A percentile compares a stretch with the other conserved stretches of the same genome.
phyloP scores from a whole-genome alignment of 306 rosid species.

The Psophocarpus tetragonolobus region DNA sequence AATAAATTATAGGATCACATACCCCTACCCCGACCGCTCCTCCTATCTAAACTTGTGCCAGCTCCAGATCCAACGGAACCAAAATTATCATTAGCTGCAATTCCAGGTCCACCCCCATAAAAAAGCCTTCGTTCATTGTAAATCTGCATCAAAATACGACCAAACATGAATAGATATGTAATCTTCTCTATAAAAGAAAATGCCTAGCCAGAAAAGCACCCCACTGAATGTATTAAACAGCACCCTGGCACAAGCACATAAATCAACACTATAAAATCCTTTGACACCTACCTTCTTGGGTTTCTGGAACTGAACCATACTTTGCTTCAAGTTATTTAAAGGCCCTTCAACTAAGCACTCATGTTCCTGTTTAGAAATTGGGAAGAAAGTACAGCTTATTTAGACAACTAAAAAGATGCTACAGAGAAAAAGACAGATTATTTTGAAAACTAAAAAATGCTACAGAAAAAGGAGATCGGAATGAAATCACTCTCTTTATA shows the following conservation, averaged over 20 bases:
- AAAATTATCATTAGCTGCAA: constrained; percentile 70
- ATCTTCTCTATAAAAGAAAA: constrained; percentile 16
- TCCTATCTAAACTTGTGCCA: constrained; percentile 64
- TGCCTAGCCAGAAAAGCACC: neutral
- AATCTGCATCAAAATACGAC: constrained; percentile 52
- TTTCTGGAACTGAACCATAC: constrained; percentile 99
- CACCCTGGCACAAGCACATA: neutral
- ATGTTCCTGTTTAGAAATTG: constrained; percentile 61
- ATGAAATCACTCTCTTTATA: constrained; percentile 2
- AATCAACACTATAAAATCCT: constrained; percentile 3
- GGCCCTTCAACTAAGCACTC: constrained; percentile 99
- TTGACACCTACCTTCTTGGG: constrained; percentile 80
- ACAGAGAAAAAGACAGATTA: neutral
- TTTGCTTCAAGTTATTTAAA: constrained; percentile 91
- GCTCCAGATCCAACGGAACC: constrained; percentile 63
- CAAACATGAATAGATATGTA: constrained; percentile 28
- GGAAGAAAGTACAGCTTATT: neutral
- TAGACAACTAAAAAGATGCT: constrained; percentile 13
- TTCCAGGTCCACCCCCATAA: constrained; percentile 93
- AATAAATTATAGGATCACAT: constrained; percentile 34
- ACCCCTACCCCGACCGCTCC: constrained; percentile 94
- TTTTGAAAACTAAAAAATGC: constrained; percentile 10
- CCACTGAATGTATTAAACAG: neutral
- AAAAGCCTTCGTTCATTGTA: constrained; percentile 92
- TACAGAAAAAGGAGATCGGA: neutral